Evolutionary conservation across 352 stramenopile species (phyloP).

Genomic region (Phytophthora melonis): DNA sequence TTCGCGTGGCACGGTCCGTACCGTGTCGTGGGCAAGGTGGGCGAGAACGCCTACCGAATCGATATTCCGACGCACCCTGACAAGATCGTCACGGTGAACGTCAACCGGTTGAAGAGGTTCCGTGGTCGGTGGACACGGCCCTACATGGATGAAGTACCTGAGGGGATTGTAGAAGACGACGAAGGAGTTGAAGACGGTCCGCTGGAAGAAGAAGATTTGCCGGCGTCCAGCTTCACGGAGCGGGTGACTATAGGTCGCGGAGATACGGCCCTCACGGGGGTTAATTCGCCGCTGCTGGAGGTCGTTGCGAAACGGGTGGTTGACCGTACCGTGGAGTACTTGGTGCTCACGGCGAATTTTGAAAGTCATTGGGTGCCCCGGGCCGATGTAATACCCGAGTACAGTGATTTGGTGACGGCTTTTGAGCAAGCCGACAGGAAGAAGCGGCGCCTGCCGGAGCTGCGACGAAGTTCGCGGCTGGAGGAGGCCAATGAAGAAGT

Average conservation of each 20-base stretch:
- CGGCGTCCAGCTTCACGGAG: not conserved
- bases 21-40: too few species aligned
- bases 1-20: too few species aligned
- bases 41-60: slow-evolving; percentile 1
- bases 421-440: not conserved
- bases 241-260: not conserved
- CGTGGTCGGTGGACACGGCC: not conserved
- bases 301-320: not conserved
- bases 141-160: not conserved
- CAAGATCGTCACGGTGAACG: slow-evolving; percentile 7
- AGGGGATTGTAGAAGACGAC: not conserved
- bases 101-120: slow-evolving; percentile 12
- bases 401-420: not conserved
- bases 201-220: not conserved
- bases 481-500: slow-evolving; percentile 4
- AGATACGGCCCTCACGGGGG: not conserved
- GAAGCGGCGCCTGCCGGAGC: not conserved
- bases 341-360: not conserved
- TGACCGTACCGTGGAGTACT: not conserved
- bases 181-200: not conserved
- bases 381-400: too few species aligned
- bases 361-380: slow-evolving; percentile 2
- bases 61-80: slow-evolving; percentile 10
- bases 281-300: not conserved
- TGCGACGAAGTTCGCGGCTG: not conserved